phyloP scores from a whole-genome alignment of 139 green algal genomes.

The Chlorella vulgaris region DNA sequence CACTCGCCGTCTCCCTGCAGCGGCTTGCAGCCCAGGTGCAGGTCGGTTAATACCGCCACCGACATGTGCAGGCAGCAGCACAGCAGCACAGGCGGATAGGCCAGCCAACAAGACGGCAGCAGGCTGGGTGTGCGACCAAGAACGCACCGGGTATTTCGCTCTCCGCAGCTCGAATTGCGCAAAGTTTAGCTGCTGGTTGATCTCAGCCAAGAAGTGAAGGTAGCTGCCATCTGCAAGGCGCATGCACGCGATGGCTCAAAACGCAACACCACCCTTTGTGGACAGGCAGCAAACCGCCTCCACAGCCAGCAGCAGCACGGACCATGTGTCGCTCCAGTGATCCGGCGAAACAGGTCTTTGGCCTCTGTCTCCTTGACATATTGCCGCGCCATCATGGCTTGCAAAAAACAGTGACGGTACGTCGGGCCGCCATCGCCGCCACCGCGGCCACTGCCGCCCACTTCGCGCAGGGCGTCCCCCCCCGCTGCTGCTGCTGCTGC shows the following conservation, averaged over 20 bases:
- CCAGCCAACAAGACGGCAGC: no score
- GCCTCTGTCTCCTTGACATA: constrained; percentile 1
- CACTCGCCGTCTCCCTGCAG: constrained; percentile 13
- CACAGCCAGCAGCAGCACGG: not conserved
- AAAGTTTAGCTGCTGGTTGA: constrained; percentile 29
- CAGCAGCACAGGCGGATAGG: not conserved
- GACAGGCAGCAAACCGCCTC: no score
- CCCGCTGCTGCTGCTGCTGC: constrained; percentile 1
- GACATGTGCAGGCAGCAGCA: not conserved
- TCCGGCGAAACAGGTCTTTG: constrained; percentile 11
- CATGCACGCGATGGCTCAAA: no score
- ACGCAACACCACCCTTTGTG: no score
- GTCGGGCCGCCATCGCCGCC: not conserved
- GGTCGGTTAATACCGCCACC: not conserved
- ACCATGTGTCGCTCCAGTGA: constrained; percentile 11
- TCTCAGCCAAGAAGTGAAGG: constrained; percentile 14
- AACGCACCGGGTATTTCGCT: constrained; percentile 20
- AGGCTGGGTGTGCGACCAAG: no score
- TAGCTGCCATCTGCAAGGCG: constrained; percentile 5
- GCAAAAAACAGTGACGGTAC: constrained; percentile 34
- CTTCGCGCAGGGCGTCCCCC: not conserved
- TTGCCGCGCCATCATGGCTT: constrained; percentile 28
- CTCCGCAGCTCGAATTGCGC: constrained; percentile 33
- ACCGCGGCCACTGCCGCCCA: not conserved
- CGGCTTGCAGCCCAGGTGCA: not conserved